phyloP scores from a whole-genome alignment of 2,329 filamentous ascomycete species.

The Escovopsis weberi region DNA sequence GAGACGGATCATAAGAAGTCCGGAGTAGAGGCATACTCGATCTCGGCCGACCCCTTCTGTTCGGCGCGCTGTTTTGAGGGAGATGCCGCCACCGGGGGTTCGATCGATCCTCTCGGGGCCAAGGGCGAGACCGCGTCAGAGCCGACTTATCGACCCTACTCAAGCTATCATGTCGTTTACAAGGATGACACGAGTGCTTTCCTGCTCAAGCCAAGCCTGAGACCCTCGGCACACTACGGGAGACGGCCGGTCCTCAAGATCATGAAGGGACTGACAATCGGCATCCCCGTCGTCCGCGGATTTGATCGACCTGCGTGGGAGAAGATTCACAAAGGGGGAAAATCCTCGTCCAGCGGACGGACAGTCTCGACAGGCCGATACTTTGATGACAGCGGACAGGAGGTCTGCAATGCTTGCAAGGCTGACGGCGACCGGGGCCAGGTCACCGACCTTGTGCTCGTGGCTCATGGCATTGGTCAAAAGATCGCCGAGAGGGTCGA shows the following conservation, averaged over 20 bases:
- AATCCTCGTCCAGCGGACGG: conserved; percentile 15
- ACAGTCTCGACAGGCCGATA: conserved; percentile 15
- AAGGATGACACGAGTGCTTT: conserved; percentile 65
- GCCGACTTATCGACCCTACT: conserved; percentile 43
- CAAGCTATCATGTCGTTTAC: conserved; percentile 74
- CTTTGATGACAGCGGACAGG: conserved; percentile 14
- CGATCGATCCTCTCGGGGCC: conserved; percentile 20
- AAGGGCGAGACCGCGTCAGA: conserved; percentile 23
- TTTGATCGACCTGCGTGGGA: conserved; percentile 72
- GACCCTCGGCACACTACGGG: conserved; percentile 74
- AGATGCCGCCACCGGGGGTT: conserved; percentile 42
- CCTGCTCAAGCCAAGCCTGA: conserved; percentile 70
- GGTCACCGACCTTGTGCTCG: conserved; percentile 76
- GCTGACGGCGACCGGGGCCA: conserved; percentile 49
- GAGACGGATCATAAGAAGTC: conserved; percentile 17
- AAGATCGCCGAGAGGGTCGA: conserved; percentile 91
- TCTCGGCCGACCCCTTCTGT: conserved; percentile 43
- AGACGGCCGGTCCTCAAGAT: conserved; percentile 73
- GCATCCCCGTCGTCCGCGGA: conserved; percentile 75
- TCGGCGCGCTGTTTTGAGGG: conserved; percentile 45
- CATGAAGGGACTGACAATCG: conserved; percentile 66
- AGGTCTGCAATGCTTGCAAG: conserved; percentile 42
- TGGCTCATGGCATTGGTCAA: conserved; percentile 92
- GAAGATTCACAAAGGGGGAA: conserved; percentile 43
- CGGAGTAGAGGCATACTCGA: conserved; percentile 17